A percentile compares a stretch with the other conserved stretches of the same genome.
Conservation (phyloP, 495 filamentous ascomycete species). For the Corynascus novoguineensis region DNA sequence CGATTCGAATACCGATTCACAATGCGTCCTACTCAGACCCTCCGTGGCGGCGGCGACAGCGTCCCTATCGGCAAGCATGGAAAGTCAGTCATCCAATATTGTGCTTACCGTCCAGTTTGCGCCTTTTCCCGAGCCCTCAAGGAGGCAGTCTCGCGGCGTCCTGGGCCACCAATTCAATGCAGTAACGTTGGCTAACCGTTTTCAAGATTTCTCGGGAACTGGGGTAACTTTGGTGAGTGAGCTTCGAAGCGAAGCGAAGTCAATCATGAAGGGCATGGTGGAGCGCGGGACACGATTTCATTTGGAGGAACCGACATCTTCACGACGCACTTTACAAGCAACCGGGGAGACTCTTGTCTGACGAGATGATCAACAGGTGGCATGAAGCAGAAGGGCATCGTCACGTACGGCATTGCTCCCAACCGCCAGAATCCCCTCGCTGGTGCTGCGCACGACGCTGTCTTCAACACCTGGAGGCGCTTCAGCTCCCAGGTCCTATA, state of each 20-base stretch:
- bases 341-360: conserved; percentile 13
- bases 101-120: conserved; percentile 10
- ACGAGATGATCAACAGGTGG: conserved; percentile 31
- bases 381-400: conserved; percentile 52
- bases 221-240: conserved; percentile 79
- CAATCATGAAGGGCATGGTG: not conserved
- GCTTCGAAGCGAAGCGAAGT: not conserved
- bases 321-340: not conserved
- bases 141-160: conserved; percentile 7
- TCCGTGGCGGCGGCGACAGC: conserved; percentile 51
- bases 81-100: conserved; percentile 53
- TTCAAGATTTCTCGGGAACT: conserved; percentile 72
- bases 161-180: not conserved
- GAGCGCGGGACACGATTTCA: not conserved
- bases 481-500: conserved; percentile 69
- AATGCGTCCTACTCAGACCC: conserved; percentile 57
- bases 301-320: conserved; percentile 3
- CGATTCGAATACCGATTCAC: conserved; percentile 33
- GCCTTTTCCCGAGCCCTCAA: conserved; percentile 14
- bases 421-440: conserved; percentile 56
- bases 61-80: conserved; percentile 58
- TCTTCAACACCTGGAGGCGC: conserved; percentile 61
- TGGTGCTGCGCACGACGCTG: conserved; percentile 48
- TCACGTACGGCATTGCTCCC: conserved; percentile 45
- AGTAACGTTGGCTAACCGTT: conserved; percentile 25